Evolutionary conservation across 352 stramenopile genomes (phyloP), one percentile per base, ranked within the genome.

Genomic region (Globisporangium alternatum): DNA sequence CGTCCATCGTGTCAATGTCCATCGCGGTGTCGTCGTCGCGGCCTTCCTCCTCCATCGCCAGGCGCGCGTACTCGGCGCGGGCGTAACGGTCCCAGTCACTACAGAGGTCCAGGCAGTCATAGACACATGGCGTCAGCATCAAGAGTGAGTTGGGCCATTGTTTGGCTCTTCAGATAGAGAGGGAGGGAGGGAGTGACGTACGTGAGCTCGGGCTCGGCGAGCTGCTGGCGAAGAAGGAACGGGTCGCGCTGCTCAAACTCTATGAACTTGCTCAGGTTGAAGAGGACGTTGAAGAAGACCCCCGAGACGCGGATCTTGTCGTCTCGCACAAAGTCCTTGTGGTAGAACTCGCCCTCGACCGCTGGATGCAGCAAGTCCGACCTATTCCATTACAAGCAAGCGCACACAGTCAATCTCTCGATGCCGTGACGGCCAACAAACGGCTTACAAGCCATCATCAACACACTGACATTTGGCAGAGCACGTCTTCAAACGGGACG

Each of bases 261-360:
- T 49, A 99, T 97, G 62, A 99, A 99, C 74, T 99, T 99, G 90
- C 97, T 99, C 43, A 99, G 79, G 77, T 99, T 99, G 85, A 99
- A 99, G 25, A 99, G 82, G 37, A 98, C 97, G 80, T 99, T 98
- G 80, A 99, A 99, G 53, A 99, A 93, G 28, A 98, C 96, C 22
- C 97, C 97, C 0, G 94, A 95, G 22, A 99, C 74, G 39, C 87
- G 86, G 56, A 96, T 94, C 70, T 93, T 94, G 74, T 96, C 87
- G 17, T 83, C 74, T n/a, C 84, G 84, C 44, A 88, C 81, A 39
- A 96, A 91, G 41, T 96, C 87, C 22, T 76, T 74, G 63, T 88
- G 81, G 45, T 81, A 83, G 55, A 96, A 96, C 60, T 92, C 85
- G 62, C 87, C 87, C 52, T 96, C 87, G 19, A 78, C 69, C 3